Base-by-base conservation (phyloP, 139 green algal species). In the Chlorella sp. region DNA sequence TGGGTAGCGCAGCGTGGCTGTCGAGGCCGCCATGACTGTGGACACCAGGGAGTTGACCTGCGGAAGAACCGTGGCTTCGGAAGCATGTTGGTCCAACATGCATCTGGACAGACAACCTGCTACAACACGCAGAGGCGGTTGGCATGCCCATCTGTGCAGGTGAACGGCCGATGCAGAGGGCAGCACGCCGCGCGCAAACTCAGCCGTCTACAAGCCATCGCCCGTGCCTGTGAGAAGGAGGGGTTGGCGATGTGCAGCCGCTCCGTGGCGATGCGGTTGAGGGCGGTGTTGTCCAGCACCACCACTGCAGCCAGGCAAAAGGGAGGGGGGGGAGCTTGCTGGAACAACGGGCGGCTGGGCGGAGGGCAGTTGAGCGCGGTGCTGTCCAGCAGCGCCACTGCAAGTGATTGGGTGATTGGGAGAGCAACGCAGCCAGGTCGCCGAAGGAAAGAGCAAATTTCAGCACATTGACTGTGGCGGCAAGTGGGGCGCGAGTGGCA, bases 11-110 rank as follows among this genome's bases (percentile, higher is more conserved):
- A 99, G 88, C 16, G 97, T 99, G 16, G 97, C 98, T 19, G 97
- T 99, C 54, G 92, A 97, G 0, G 97, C 97, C 3, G 97, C 96
- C 97, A 99, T 99, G 60, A 99, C 97, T 1, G 96, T 99, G 32
- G 94, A 96, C 48, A 99, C 97, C 44, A 99, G 92, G 24, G 84
- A 92, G 90, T 99, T 99, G 86, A 96, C 98, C 90, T 77, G 72
- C 68, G 3, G 30, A 17, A 32, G 62, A 6, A 3, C 26, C 3
- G 8, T 3, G 3, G 9, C 8, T 34, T 36, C 58, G 4, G 16
- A 26, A 22, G 32, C 28, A 38, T 7, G 24, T 36, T 69, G 62
- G 28, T 36, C 7, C 8, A 16, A 22, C 62, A 20, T 36, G 28
- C 28, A 69, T 22, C 62, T 17, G 32, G 62, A 30, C 28, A 38